A percentile compares a stretch with the other conserved stretches of the same genome.
phyloP scores from a whole-genome alignment of 805 yeast species.

The Kazachstania kunashirensis region DNA sequence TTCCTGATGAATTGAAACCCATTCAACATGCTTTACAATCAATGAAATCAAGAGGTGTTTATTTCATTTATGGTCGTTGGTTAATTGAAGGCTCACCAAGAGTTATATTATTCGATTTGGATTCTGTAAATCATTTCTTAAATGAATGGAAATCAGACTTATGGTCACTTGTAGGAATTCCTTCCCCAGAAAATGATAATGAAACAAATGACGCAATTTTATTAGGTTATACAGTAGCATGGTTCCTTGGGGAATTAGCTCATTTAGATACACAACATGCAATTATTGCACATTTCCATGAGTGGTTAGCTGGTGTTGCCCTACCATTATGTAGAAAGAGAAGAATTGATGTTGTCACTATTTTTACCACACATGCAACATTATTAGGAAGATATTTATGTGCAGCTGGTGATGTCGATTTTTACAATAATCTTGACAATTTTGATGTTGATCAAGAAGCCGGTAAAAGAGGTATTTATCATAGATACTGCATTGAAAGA shows the following conservation, averaged over 20 bases:
- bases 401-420: conserved; percentile 95
- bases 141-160: conserved; percentile 92
- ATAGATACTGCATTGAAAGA: conserved; percentile 91
- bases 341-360: conserved; percentile 85
- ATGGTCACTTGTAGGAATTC: conserved; percentile 87
- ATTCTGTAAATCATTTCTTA: conserved; percentile 57
- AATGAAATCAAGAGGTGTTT: conserved; percentile 75
- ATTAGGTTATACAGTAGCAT: conserved; percentile 86
- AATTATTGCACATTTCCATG: conserved; percentile 89
- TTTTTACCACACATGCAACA: conserved; percentile 96
- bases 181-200: conserved; percentile 78
- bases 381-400: conserved; percentile 88
- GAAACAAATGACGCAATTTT: conserved; percentile 91
- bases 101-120: conserved; percentile 77
- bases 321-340: conserved; percentile 87
- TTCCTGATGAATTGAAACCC: conserved; percentile 21
- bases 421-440: conserved; percentile 77
- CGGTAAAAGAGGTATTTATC: conserved; percentile 94
- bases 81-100: conserved; percentile 95
- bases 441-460: conserved; percentile 98
- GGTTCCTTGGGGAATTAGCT: conserved; percentile 95
- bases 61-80: conserved; percentile 89
- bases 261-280: conserved; percentile 77
- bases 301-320: conserved; percentile 97
- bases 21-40: conserved; percentile 47